Evolutionary conservation across 2,329 filamentous ascomycete species (phyloP), one percentile per base, ranked within the genome.

Genomic region (Xylaria sp.): DNA sequence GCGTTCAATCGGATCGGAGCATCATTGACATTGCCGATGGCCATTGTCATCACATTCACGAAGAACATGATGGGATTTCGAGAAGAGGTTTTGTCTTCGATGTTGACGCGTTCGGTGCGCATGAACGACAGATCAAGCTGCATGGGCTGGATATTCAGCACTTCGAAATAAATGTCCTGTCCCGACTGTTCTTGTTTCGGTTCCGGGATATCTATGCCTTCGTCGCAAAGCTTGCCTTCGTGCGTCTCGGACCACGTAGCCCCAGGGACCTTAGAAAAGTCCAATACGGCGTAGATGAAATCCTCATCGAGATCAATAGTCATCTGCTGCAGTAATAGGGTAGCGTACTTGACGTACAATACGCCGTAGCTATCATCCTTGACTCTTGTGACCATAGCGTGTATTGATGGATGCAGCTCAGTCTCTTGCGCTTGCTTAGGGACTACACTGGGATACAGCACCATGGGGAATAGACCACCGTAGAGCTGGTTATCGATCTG

Each of bases 331-430:
- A 99, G 84, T 39, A 99, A 84, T 55, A 99, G 82, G 0, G 95
- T 97, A 25, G 96, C 95, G 80, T 99, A 99, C 80, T 99, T 99
- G 86, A 99, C 94, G 81, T 99, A 99, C 10, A 98, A 84, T 25
- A 99, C 96, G 76, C 96, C 96, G 78, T 98, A 99, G 0, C 94
- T 97, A 77, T 99, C 95, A 77, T 99, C 96, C 83, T 99, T 99
- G 79, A 99, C 95, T 36, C 94, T 89, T 12, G 95, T 98, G 64
- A 98, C 86, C 86, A 94, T 95, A 15, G 91, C 90, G 76, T 98
- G 94, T 78, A 99, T 89, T 63, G 97, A 98, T 0, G 96, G 96
- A 81, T 98, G 96, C 0, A 94, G 92, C 72, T 98, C 96, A 78
- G 97, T 96, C 80, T 99, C 96, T 77, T 96, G 94, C 43, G 94